A percentile compares a stretch with the other conserved stretches of the same genome.
Conservation (phyloP, 2,329 filamentous ascomycete species). For the Alternaria postmessia region DNA sequence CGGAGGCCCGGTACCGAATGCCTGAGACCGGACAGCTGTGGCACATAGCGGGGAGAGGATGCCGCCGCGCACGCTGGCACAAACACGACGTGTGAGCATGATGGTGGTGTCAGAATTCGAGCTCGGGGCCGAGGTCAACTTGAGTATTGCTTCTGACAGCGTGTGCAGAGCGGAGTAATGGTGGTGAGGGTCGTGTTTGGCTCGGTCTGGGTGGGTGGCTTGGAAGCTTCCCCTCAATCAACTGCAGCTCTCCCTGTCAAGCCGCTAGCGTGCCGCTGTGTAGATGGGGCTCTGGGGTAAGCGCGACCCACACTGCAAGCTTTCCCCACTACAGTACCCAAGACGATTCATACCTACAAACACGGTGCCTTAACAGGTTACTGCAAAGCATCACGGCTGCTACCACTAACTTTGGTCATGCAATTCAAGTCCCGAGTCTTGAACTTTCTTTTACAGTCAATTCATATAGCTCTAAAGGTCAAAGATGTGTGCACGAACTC, state of each 20-base stretch:
- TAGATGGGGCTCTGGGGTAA: slow-evolving; percentile 20
- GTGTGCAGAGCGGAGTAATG: slow-evolving; percentile 4
- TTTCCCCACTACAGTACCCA: slow-evolving; percentile 2
- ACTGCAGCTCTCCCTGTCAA: slow-evolving; percentile 24
- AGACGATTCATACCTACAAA: background rate
- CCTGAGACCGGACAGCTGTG: slow-evolving; percentile 30
- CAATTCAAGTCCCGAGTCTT: background rate
- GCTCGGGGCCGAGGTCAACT: background rate
- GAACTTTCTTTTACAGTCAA: background rate
- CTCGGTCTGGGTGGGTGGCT: slow-evolving; percentile 4
- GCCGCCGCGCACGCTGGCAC: slow-evolving; percentile 38
- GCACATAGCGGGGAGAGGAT: slow-evolving; percentile 27
- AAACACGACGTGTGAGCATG: slow-evolving; percentile 45
- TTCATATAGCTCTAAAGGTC: background rate
- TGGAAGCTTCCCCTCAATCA: slow-evolving; percentile 21
- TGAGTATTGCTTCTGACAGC: slow-evolving; percentile 1
- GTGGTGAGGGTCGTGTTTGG: slow-evolving; percentile 5
- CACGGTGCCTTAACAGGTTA: background rate
- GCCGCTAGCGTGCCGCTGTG: slow-evolving; percentile 16
- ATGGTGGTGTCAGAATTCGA: slow-evolving; percentile 15
- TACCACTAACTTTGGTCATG: background rate
- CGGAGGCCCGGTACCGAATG: slow-evolving; percentile 39
- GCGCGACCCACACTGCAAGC: slow-evolving; percentile 13
- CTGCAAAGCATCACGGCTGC: background rate
- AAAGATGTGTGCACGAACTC: background rate